Percentiles rank a stretch among this genome's conserved stretches.
Conservation (phyloP, 371 early-diverging fungal genomes). For the Actinomucor elegans region DNA sequence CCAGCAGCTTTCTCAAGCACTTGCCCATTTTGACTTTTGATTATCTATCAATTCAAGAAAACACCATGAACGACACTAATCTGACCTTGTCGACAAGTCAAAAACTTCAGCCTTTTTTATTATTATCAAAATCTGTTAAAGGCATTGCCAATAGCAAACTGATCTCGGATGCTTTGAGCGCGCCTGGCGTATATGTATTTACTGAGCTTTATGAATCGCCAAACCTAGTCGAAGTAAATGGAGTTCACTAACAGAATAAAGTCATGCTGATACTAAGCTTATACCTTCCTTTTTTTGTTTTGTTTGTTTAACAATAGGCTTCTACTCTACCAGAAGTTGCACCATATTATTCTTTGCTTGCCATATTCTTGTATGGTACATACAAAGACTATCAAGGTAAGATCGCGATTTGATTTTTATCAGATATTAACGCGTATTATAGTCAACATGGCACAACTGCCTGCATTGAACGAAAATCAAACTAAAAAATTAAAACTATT, state of each 20-base stretch:
- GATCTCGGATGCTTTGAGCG: slow-evolving; percentile 71
- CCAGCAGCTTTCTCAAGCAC: too few species aligned
- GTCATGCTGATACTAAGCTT: background rate
- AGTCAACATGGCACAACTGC: slow-evolving; percentile 56
- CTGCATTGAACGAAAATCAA: slow-evolving; percentile 62
- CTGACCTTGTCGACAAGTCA: slow-evolving; percentile 24
- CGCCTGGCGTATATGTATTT: slow-evolving; percentile 81
- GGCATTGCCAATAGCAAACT: slow-evolving; percentile 75
- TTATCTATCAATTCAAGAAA: too few species aligned
- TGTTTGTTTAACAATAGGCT: slow-evolving; percentile 49
- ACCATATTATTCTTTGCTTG: slow-evolving; percentile 60
- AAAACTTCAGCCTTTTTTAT: slow-evolving; percentile 69
- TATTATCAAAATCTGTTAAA: slow-evolving; percentile 77
- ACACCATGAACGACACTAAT: slow-evolving; percentile 18
- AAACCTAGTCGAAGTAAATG: slow-evolving; percentile 66
- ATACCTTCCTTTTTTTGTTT: too few species aligned
- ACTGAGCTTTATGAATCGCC: slow-evolving; percentile 75
- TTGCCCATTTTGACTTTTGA: too few species aligned
- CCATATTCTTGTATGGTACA: slow-evolving; percentile 80
- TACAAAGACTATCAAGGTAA: slow-evolving; percentile 77
- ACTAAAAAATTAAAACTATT: slow-evolving; percentile 73
- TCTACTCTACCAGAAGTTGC: slow-evolving; percentile 54
- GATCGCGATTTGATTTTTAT: background rate
- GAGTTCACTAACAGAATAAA: background rate
- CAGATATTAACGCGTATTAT: background rate